A percentile compares a stretch with the other conserved stretches of the same genome.
These are phyloP conservation scores for Fraxinus xanthoxyloides DNA, from an alignment of 305 asterid species.

Conservation along the genomic window DNA sequence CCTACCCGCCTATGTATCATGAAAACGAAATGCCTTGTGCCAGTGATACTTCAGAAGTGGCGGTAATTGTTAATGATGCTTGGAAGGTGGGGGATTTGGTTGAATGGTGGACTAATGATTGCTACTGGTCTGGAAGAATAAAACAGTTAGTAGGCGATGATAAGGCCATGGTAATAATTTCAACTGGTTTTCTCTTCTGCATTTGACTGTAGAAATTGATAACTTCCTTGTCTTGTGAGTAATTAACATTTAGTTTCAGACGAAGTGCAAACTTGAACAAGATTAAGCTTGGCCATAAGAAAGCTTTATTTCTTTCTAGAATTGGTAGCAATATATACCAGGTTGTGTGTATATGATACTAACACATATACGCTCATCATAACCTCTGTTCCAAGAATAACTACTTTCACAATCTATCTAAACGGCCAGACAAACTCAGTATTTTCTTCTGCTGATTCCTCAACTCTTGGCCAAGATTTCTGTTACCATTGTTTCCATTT, in stretches of 20 bases:
- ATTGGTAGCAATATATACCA: background rate
- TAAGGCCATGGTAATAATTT: constrained; percentile 58
- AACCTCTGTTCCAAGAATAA: background rate
- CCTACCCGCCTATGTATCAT: constrained; percentile 47
- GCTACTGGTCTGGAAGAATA: constrained; percentile 72
- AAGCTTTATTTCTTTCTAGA: background rate
- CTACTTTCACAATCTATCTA: background rate
- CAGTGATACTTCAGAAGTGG: constrained; percentile 39
- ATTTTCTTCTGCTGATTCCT: background rate
- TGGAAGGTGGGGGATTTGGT: constrained; percentile 80
- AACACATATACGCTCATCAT: background rate
- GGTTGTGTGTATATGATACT: background rate
- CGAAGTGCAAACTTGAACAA: background rate
- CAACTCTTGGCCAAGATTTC: background rate
- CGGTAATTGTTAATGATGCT: constrained; percentile 37
- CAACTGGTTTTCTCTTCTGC: constrained; percentile 2
- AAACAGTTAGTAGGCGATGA: constrained; percentile 39
- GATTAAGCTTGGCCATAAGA: background rate
- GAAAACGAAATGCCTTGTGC: constrained; percentile 30
- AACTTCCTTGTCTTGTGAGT: constrained; percentile 3
- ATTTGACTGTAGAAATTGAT: background rate
- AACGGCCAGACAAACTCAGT: background rate
- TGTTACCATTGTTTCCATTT: background rate
- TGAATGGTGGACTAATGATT: constrained; percentile 51
- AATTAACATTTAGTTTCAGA: background rate